Evolutionary conservation across 2,329 filamentous ascomycete species (phyloP).

Genomic region (Alternaria angustiovoidea): DNA sequence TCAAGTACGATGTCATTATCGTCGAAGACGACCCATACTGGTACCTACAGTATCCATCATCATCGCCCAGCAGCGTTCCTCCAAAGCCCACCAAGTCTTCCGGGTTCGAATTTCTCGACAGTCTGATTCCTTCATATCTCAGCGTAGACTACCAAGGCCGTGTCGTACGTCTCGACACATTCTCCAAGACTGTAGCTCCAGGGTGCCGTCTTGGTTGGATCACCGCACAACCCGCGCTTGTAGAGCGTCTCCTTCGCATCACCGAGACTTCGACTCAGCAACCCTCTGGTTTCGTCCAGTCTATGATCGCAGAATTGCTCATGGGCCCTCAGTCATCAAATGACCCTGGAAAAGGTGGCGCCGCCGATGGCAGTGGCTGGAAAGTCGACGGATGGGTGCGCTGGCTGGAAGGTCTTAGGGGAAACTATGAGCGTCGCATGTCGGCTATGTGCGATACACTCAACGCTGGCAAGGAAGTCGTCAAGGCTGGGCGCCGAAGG

Average conservation of each 20-base stretch:
- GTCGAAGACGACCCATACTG: constrained; percentile 96
- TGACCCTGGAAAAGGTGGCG: constrained; percentile 56
- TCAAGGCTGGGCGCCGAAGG: constrained; percentile 66
- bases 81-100: constrained; percentile 60
- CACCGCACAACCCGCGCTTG: constrained; percentile 79
- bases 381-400: constrained; percentile 85
- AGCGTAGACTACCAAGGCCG: constrained; percentile 84
- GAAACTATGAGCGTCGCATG: constrained; percentile 87
- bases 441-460: constrained; percentile 77
- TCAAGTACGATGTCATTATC: constrained; percentile 87
- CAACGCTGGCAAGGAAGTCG: constrained; percentile 70
- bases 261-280: constrained; percentile 82
- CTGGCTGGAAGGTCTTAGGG: constrained; percentile 86
- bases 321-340: constrained; percentile 71
- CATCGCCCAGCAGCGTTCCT: constrained; percentile 53
- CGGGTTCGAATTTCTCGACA: constrained; percentile 82
- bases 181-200: constrained; percentile 91
- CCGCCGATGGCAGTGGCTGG: constrained; percentile 70
- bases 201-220: constrained; percentile 92
- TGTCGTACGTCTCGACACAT: constrained; percentile 89
- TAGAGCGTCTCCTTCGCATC: constrained; percentile 77
- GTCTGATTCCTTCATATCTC: constrained; percentile 82
- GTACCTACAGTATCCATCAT: constrained; percentile 88
- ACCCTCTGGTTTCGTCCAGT: constrained; percentile 88
- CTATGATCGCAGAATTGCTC: constrained; percentile 78